Conservation (phyloP, 495 filamentous ascomycete genomes). For the Trichoderma orchidacearum region DNA sequence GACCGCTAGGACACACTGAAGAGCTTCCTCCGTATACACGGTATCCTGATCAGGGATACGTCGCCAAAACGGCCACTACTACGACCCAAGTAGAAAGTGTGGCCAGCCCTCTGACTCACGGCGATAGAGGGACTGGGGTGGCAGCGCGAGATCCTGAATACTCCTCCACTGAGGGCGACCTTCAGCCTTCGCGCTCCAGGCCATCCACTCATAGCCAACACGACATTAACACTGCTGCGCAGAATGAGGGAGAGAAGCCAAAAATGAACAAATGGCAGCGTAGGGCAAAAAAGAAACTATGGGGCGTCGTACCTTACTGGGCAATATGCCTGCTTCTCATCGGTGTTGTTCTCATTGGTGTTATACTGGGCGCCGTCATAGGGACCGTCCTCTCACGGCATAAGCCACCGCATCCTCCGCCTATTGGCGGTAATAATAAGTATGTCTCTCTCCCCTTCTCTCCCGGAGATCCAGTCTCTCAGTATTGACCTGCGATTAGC, state of each 20-base stretch:
- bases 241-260: constrained; percentile 26
- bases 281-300: constrained; percentile 43
- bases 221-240: constrained; percentile 25
- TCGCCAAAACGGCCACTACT: constrained; percentile 13
- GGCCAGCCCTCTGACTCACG: constrained; percentile 4
- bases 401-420: constrained; percentile 7
- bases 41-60: constrained; percentile 48
- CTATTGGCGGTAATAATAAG: neutral
- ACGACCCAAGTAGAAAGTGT: neutral
- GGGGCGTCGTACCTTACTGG: constrained; percentile 56
- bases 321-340: constrained; percentile 41
- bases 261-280: constrained; percentile 26
- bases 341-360: constrained; percentile 43
- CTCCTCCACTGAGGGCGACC: constrained; percentile 35
- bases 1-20: constrained; percentile 83
- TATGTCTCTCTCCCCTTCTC: constrained; percentile 5
- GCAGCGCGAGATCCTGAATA: constrained; percentile 42
- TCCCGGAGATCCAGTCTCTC: neutral
- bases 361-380: constrained; percentile 46
- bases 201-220: constrained; percentile 29
- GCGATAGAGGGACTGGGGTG: constrained; percentile 38
- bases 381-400: constrained; percentile 19
- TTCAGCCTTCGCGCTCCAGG: constrained; percentile 35
- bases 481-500: constrained; percentile 7
- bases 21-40: constrained; percentile 80